Base-by-base conservation (phyloP, 2,329 filamentous ascomycete species). In the Sphaerulina musiva region DNA sequence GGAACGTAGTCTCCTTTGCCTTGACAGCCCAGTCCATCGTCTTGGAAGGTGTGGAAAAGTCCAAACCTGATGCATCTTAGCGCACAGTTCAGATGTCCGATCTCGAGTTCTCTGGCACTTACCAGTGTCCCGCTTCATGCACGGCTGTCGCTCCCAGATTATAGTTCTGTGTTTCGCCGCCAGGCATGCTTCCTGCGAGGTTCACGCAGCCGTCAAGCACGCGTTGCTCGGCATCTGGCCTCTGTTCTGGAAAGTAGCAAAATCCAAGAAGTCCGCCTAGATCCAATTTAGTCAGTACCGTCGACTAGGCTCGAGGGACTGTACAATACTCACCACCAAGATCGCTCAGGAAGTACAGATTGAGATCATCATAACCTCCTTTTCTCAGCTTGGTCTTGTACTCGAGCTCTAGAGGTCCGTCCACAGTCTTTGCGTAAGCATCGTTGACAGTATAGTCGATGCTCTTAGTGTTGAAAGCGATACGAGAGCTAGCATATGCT, bases 271-370 rank as follows among this genome's bases (percentile, higher is more conserved):
- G 56, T 4, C 57, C 59, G 34, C 56, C 62, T 51, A 11, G 34
- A 38, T 17, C 14, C 14, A 17, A 17, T 6, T 5, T 38, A 2
- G 1, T 43, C 26, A 17, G 45, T 26, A 29, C 34, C 7, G 34
- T 11, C 40, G 17, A 9, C n/a, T 1, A 9, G 4, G 29, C 26
- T 9, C 20, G 5, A 14, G 29, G 26, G 3, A 29, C 31, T 11
- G 26, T 29, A 29, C 31, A 17, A 39, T 6, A 46, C 32, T 39
- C 2, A 51, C 45, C 36, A 6, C 56, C 53, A 1, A 80, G 69
- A 51, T 79, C 70, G 23, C 76, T 77, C 61, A 80, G 75, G 66
- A 80, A 80, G 66, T 80, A 81, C 44, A 81, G 68, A 64, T 81
- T 81, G 26, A 81, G 70, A 0, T 74, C 73, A 29, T 62, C 59